Conservation (phyloP, 1,284 basidiomycete genomes). For the Rhodotorula mucilaginosa region DNA sequence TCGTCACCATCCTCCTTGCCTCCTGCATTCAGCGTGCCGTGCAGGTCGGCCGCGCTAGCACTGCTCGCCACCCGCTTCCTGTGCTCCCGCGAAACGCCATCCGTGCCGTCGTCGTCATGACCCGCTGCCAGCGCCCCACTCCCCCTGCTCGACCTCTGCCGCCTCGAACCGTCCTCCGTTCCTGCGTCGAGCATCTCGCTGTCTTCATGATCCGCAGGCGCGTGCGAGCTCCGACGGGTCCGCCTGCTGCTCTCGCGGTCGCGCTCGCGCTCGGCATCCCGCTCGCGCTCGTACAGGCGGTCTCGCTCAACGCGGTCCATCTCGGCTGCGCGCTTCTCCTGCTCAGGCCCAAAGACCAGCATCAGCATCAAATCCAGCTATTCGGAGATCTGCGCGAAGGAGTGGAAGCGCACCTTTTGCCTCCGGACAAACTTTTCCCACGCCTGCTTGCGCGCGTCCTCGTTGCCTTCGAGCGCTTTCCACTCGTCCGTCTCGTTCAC, state of each 20-base stretch:
- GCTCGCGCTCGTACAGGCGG: slow-evolving; percentile 21
- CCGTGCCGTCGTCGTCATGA: slow-evolving; percentile 3
- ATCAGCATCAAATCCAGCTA: not conserved
- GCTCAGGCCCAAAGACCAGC: not conserved
- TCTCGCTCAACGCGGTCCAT: slow-evolving; percentile 27
- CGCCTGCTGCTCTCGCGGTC: slow-evolving; percentile 14
- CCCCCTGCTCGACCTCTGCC: not conserved
- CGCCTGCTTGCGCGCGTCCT: slow-evolving; percentile 71
- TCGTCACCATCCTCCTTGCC: not conserved
- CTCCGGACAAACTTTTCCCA: slow-evolving; percentile 81
- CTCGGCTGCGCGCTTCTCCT: slow-evolving; percentile 33
- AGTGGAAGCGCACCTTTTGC: slow-evolving; percentile 62
- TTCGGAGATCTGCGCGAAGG: not conserved
- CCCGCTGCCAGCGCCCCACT: not conserved
- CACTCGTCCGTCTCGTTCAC: slow-evolving; percentile 79
- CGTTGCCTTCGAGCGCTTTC: slow-evolving; percentile 70
- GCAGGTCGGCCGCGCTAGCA: not conserved
- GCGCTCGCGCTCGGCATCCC: slow-evolving; percentile 18
- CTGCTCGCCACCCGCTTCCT: slow-evolving; percentile 15
- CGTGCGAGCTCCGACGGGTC: not conserved
- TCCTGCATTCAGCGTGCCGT: not conserved
- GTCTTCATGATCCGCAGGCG: not conserved
- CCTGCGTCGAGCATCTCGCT: not conserved
- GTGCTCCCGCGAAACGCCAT: not conserved
- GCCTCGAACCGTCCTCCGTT: not conserved